Conservation (phyloP, 2,329 filamentous ascomycete species). For the Pseudogymnoascus sp. region DNA sequence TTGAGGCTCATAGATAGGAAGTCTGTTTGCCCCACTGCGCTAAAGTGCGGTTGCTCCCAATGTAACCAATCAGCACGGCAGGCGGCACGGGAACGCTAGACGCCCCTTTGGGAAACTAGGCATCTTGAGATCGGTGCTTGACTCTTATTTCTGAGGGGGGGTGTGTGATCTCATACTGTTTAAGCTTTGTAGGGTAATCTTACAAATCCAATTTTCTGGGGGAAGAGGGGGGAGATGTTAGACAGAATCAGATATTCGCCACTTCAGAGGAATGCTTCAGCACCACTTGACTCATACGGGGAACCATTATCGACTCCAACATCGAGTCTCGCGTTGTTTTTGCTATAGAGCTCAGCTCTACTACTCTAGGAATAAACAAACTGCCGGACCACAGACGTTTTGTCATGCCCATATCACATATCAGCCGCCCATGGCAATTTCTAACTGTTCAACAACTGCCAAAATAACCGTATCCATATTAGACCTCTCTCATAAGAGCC, state of each 20-base stretch:
- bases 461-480: neutral
- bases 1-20: neutral
- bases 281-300: neutral
- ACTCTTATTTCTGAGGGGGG: neutral
- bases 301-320: neutral
- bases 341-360: conserved; percentile 1
- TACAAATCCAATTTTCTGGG: neutral
- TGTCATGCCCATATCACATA: neutral
- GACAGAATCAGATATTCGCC: neutral
- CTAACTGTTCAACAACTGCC: neutral
- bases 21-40: neutral
- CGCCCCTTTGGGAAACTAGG: neutral
- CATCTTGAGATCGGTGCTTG: neutral
- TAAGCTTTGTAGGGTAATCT: neutral
- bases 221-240: neutral
- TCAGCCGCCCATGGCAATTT: neutral
- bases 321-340: conserved; percentile 1
- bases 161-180: neutral
- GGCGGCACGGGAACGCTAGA: neutral
- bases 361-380: conserved; percentile 3
- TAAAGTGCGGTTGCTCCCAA: conserved; percentile 1
- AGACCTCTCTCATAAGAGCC: conserved; percentile 3
- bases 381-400: neutral
- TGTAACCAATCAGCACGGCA: neutral
- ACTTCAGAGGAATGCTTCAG: neutral